Base-by-base conservation (phyloP, 768 basidiomycete genomes). In the Leucocoprinus leucothites region DNA sequence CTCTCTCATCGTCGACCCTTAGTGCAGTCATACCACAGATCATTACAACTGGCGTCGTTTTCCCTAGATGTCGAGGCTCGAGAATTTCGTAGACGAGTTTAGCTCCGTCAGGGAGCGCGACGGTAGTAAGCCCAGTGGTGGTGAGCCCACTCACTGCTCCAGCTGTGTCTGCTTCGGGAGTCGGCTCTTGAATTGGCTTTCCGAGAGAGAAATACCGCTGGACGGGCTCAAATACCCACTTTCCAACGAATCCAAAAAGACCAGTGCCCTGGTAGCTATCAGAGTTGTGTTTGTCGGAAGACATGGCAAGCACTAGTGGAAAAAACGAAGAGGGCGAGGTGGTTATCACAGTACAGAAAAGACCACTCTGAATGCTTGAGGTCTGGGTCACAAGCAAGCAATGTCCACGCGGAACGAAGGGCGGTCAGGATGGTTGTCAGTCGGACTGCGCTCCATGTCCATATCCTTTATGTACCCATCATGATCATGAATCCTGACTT, bases 71-170 rank as follows among this genome's bases (percentile, higher is more conserved):
- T n/a, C 67, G 57, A 6, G 69, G 63, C n/a, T 78, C 78, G 13
- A 74, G 54, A n/a, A 79, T 57, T 45, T 78, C 70, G 57, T 76
- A 80, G 3, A 70, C 74, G 9, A 76, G 58, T 50, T 65, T 66
- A 0, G 77, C 73, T n/a, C 79, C 78, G 59, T 78, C 77, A 18
- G 70, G 65, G 36, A 77, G 70, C 21, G 54, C 57, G 9, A 71
- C 50, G 14, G 58, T 65, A 1, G 63, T 66, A 58, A 64, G 63
- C 41, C 58, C 57, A 54, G 56, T 59, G 22, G 61, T 55, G 63
- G 69, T 69, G 13, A 16, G 28, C 31, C 22, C 25, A 7, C 28
- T 25, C 22, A 1, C 25, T 46, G n/a, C 45, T 22, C 9, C 21
- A 34, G n/a, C n/a, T n/a, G 31, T 34, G 18, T 49, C 43, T 45